phyloP scores from a whole-genome alignment of 169 alveolate genomes.

The Toxoplasma gondii region DNA sequence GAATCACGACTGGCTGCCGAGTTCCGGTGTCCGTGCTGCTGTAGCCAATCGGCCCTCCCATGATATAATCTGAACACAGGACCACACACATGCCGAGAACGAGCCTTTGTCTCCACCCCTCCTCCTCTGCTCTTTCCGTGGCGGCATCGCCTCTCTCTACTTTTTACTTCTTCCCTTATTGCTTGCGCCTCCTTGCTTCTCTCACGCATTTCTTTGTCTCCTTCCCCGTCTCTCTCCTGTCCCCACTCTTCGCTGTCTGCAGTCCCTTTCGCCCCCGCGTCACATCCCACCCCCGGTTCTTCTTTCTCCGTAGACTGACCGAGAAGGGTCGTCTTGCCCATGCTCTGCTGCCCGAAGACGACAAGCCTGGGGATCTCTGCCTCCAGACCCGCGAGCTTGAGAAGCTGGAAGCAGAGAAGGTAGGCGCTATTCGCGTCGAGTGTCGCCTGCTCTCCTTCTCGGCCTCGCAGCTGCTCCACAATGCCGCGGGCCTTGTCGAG shows the following conservation, averaged over 20 bases:
- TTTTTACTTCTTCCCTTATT: not conserved
- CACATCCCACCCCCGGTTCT: not conserved
- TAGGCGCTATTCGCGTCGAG: conserved; percentile 83
- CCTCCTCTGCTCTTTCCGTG: not conserved
- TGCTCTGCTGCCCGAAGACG: conserved; percentile 90
- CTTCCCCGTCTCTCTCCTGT: not conserved
- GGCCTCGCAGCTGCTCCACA: not conserved
- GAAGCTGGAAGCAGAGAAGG: conserved; percentile 82
- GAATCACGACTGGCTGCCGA: conserved; percentile 87
- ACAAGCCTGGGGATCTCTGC: conserved; percentile 91
- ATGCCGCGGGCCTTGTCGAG: conserved; percentile 21
- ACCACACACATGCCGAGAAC: not conserved
- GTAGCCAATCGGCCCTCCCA: conserved; percentile 93
- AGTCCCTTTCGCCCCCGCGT: not conserved
- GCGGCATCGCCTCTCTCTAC: not conserved
- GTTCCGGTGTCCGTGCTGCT: conserved; percentile 90
- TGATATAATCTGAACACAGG: conserved; percentile 80
- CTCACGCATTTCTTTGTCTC: not conserved
- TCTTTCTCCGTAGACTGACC: conserved; percentile 22
- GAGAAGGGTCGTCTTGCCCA: conserved; percentile 90
- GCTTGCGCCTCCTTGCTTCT: too few relatives aligned
- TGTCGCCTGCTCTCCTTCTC: conserved; percentile 57
- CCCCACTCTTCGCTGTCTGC: not conserved
- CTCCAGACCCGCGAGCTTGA: conserved; percentile 84
- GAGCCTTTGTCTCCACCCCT: not conserved